A percentile compares a stretch with the other conserved stretches of the same genome.
Evolutionary conservation across 2,329 filamentous ascomycete species (phyloP).

Genomic region (Pestalotiopsis sp.): DNA sequence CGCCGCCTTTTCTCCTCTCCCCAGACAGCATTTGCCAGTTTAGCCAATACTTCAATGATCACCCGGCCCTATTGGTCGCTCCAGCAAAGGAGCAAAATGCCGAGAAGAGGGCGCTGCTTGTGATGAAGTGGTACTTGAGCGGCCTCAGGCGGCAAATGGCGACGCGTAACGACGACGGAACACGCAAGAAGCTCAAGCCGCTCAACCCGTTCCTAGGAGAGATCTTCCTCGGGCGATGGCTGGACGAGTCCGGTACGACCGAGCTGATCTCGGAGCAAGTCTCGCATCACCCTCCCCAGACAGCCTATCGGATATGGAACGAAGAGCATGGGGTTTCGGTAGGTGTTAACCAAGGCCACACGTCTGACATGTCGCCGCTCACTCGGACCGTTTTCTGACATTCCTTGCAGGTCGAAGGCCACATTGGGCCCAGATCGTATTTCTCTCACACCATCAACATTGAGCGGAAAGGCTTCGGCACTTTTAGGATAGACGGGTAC

Average conservation of each 20-base stretch:
- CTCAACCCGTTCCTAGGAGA: slow-evolving; percentile 96
- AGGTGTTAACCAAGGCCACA: slow-evolving; percentile 1
- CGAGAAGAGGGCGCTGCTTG: slow-evolving; percentile 79
- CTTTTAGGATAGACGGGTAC: slow-evolving; percentile 64
- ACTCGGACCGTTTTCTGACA: neutral
- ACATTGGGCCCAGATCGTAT: slow-evolving; percentile 95
- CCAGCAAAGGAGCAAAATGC: slow-evolving; percentile 80
- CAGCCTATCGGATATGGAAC: slow-evolving; percentile 92
- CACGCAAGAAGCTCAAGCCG: slow-evolving; percentile 91
- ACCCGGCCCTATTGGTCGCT: slow-evolving; percentile 77
- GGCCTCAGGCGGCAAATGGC: slow-evolving; percentile 87
- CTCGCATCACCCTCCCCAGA: slow-evolving; percentile 90
- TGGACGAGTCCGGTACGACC: slow-evolving; percentile 79
- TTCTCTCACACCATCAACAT: slow-evolving; percentile 94
- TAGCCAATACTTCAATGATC: slow-evolving; percentile 82
- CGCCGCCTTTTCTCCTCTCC: slow-evolving; percentile 81
- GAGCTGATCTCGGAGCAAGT: slow-evolving; percentile 93
- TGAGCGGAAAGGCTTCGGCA: slow-evolving; percentile 90
- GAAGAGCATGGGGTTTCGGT: slow-evolving; percentile 71
- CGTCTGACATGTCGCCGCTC: slow-evolving; percentile 11
- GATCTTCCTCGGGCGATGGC: slow-evolving; percentile 91
- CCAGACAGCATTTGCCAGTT: slow-evolving; percentile 79
- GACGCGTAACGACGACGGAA: slow-evolving; percentile 74
- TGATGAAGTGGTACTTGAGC: slow-evolving; percentile 95
- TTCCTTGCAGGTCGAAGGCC: slow-evolving; percentile 66